Evolutionary conservation across 2,329 filamentous ascomycete genomes (phyloP).

Genomic region (Sclerotinia sclerotiorum): DNA sequence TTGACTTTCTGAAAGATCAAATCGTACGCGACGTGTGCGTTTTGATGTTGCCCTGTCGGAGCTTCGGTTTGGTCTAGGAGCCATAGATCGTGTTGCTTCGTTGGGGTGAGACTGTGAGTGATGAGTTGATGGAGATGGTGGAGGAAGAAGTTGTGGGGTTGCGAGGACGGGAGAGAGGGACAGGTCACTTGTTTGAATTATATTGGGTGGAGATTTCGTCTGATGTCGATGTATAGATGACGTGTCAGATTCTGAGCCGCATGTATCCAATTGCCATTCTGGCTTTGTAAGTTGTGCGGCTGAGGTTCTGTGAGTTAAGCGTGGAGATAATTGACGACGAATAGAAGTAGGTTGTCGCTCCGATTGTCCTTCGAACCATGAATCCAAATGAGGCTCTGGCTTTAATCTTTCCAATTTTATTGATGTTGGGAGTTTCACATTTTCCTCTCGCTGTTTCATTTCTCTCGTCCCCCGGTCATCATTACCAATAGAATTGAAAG

Average conservation of each 20-base stretch:
- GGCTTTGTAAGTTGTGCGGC: neutral
- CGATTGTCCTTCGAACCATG: neutral
- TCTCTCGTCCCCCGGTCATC: slow-evolving; percentile 34
- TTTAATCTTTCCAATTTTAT: slow-evolving; percentile 36
- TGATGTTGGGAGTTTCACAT: slow-evolving; percentile 39
- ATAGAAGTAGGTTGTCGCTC: neutral
- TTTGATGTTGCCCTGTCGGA: slow-evolving; percentile 24
- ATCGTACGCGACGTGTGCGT: slow-evolving; percentile 29
- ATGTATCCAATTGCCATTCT: neutral
- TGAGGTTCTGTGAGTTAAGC: slow-evolving; percentile 1
- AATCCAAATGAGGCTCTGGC: slow-evolving; percentile 28
- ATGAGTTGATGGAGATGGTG: slow-evolving; percentile 2
- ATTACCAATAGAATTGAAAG: slow-evolving; percentile 29
- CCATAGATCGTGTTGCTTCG: slow-evolving; percentile 28
- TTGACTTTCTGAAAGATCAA: slow-evolving; percentile 18
- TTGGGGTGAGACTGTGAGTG: slow-evolving; percentile 15
- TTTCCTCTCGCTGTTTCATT: slow-evolving; percentile 36
- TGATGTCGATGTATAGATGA: slow-evolving; percentile 2
- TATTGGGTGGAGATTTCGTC: slow-evolving; percentile 12
- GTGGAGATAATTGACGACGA: neutral
- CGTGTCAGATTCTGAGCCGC: slow-evolving; percentile 12
- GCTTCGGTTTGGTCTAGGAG: slow-evolving; percentile 28
- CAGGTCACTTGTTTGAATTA: slow-evolving; percentile 22
- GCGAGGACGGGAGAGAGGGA: neutral
- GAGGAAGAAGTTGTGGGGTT: slow-evolving; percentile 8